phyloP scores from a whole-genome alignment of 306 rosid species.

The Pterocarpus santalinus region DNA sequence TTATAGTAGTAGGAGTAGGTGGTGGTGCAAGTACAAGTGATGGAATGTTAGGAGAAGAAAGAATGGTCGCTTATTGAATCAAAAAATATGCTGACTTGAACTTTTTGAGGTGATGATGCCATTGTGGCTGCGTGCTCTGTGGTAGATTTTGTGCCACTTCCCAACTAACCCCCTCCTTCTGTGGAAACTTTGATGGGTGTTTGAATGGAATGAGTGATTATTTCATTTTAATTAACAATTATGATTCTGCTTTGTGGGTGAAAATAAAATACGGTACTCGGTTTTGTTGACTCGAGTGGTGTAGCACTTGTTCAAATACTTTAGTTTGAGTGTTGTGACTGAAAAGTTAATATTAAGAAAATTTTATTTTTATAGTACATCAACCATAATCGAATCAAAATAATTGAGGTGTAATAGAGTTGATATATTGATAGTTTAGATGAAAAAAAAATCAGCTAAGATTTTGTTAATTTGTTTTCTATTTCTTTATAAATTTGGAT shows the following conservation, averaged over 20 bases:
- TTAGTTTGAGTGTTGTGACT: too few relatives aligned
- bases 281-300: too few relatives aligned
- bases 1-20: neutral
- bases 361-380: too few relatives aligned
- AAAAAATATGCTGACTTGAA: neutral
- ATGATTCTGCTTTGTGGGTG: neutral
- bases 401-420: too few relatives aligned
- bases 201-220: neutral
- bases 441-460: neutral
- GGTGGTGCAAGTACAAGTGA: neutral
- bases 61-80: neutral
- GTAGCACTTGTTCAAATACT: too few relatives aligned
- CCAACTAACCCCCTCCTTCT: slow-evolving; percentile 28
- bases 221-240: neutral
- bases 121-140: neutral
- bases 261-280: too few relatives aligned
- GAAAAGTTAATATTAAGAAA: too few relatives aligned
- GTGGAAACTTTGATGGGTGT: slow-evolving; percentile 19
- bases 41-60: neutral
- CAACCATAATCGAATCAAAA: too few relatives aligned
- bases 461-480: too few relatives aligned
- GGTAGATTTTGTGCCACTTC: neutral
- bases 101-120: neutral
- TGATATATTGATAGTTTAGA: too few relatives aligned
- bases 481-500: neutral